Evolutionary conservation across 1,139 yeast genomes (phyloP), one percentile per base, ranked within the genome.

Genomic region (Kazachstania sp.): DNA sequence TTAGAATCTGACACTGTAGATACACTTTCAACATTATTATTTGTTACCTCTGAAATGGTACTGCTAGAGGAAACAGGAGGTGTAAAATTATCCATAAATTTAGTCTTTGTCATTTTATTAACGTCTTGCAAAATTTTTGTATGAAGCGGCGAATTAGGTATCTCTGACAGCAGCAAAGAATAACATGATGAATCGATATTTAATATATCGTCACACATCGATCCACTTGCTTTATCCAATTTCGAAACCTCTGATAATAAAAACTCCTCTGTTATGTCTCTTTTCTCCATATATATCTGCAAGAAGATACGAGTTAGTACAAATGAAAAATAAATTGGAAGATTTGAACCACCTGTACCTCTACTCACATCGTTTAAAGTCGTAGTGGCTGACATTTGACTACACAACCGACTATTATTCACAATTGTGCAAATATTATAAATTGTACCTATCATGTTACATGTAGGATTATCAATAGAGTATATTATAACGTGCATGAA

Each of bases 61-160:
- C 16, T 16, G 16, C 16, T 34, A 19, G 13, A n/a, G 4, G 41
- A 23, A 8, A 20, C 16, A n/a, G 41, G n/a, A 2, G 31, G 13
- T 8, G 37, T 44, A 18, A 44, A 44, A 23, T 19, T 34, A 5
- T 28, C 36, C 30, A 44, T 35, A n/a, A 44, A 29, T 23, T 29
- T 28, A 3, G 46, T 20, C 7, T 39, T 34, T n/a, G 46, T 44
- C 31, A 34, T 26, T 15, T 23, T 32, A 29, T 38, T 38, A 5
- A 44, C 19, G 3, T 12, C 26, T 4, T 18, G 18, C 16, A 44
- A n/a, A 12, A 32, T 31, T 5, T 8, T 13, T 34, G n/a, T 23
- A 39, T 35, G 42, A 9, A 34, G 11, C 2, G 18, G 15, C 4
- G 29, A 11, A 13, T 29, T 31, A n/a, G 19, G 16, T 13, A 38